A percentile compares a stretch with the other conserved stretches of the same genome.
These are phyloP conservation scores for Zygotorulaspora chibaensis DNA, from an alignment of 805 yeast genomes.

Conservation along the genomic window DNA sequence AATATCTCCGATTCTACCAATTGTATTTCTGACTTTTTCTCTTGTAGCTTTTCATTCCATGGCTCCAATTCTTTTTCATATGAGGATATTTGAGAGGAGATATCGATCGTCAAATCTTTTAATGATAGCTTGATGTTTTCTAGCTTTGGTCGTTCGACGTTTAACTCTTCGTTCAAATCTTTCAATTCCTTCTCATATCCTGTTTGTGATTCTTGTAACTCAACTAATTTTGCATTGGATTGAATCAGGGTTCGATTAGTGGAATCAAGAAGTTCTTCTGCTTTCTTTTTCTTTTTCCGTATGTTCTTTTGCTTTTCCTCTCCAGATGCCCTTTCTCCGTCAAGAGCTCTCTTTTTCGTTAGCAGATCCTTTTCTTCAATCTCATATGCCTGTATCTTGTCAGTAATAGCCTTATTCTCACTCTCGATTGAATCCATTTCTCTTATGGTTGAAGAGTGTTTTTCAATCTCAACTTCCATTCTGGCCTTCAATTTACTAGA, in stretches of 20 bases:
- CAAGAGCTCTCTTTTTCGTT: constrained; percentile 35
- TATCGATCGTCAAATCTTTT: constrained; percentile 66
- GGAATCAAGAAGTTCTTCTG: constrained; percentile 48
- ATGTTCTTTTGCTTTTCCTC: constrained; percentile 76
- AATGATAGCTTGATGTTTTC: constrained; percentile 61
- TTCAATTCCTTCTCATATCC: constrained; percentile 44
- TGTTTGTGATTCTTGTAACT: constrained; percentile 42
- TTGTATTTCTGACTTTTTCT: constrained; percentile 58
- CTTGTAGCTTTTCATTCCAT: constrained; percentile 65
- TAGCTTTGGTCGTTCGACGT: constrained; percentile 51
- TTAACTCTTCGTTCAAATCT: constrained; percentile 43
- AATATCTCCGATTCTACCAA: constrained; percentile 64
- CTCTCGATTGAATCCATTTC: constrained; percentile 35
- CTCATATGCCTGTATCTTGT: constrained; percentile 27
- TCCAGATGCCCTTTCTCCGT: constrained; percentile 58
- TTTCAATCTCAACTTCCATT: constrained; percentile 41
- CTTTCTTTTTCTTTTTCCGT: constrained; percentile 52
- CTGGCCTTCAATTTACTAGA: constrained; percentile 40
- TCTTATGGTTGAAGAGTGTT: constrained; percentile 39
- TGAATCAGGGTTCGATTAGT: constrained; percentile 45
- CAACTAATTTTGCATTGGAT: constrained; percentile 44
- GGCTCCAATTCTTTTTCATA: constrained; percentile 73
- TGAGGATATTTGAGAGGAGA: constrained; percentile 59
- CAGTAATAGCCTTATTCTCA: constrained; percentile 26
- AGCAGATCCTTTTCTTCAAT: constrained; percentile 28